A percentile compares a stretch with the other conserved stretches of the same genome.
Conservation (phyloP, 108 stramenopile species). For the Fragilaria crotonensis region DNA sequence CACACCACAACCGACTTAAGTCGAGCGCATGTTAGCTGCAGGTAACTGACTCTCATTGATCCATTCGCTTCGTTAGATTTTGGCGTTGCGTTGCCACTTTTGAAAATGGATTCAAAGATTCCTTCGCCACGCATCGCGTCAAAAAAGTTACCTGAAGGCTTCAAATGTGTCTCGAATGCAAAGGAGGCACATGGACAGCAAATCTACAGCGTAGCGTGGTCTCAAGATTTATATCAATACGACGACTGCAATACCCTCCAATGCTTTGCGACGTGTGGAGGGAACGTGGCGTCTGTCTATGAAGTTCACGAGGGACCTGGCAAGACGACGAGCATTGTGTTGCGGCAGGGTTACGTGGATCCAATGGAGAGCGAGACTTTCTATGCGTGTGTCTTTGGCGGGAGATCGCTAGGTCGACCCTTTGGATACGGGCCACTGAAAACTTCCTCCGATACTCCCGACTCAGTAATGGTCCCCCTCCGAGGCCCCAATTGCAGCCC, state of each 20-base stretch:
- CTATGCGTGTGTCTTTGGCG: constrained; percentile 64
- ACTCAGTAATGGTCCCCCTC: constrained; percentile 4
- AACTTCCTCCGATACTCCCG: too few species aligned
- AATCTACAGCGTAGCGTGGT: constrained; percentile 51
- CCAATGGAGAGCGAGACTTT: constrained; percentile 46
- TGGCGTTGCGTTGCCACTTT: background rate
- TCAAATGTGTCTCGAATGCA: background rate
- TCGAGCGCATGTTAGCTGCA: background rate
- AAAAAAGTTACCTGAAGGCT: background rate
- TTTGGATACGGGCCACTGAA: constrained; percentile 23
- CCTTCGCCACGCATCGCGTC: background rate
- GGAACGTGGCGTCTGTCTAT: constrained; percentile 41
- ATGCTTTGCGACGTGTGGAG: constrained; percentile 60
- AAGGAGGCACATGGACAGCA: constrained; percentile 43
- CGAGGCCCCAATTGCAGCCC: background rate
- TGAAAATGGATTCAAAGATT: background rate
- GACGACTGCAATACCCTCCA: constrained; percentile 7
- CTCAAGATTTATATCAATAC: constrained; percentile 24
- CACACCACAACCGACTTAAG: background rate
- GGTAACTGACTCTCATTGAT: background rate
- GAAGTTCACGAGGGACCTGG: constrained; percentile 18
- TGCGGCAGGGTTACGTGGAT: constrained; percentile 50
- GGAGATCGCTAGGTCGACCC: constrained; percentile 29
- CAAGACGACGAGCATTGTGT: constrained; percentile 4
- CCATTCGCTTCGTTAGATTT: background rate